Evolutionary conservation across 1,284 basidiomycete genomes (phyloP), one percentile per base, ranked within the genome.

Genomic region (Sanghuangporus sanghuang): DNA sequence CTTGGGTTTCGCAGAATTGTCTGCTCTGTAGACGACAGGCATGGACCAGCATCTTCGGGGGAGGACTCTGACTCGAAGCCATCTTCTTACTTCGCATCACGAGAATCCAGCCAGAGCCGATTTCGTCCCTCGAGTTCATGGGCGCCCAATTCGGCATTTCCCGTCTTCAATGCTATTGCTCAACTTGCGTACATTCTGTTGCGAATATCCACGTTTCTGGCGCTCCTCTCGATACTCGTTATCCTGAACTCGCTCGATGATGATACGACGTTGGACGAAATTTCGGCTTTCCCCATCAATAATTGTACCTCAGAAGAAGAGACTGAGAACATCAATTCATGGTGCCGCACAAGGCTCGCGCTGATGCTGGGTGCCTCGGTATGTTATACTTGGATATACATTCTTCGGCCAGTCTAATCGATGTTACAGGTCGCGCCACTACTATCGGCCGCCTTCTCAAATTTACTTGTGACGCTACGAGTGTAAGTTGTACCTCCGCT

Each of bases 341-440:
- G 27, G 6, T 61, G 42, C n/a, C 35, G 12, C 54, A 35, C 46
- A 42, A n/a, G 12, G 38, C 40, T 14, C 57, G 42, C 27, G 16
- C n/a, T 62, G 12, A 62, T 36, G 39, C 6, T 62, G 11, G 35
- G 44, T 57, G 32, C 61, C 23, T 57, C 42, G 61, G 61, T 62
- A 40, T 32, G 61, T 32, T 11, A 38, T 56, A 8, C n/a, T 21
- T 57, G 40, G 8, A 32, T 18, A 32, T 40, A 39, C 36, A 12
- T 12, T 23, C 16, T 21, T 39, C 12, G 16, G 21, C 9, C 36
- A 14, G 56, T 46, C 14, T 35, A 23, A 27, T 46, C 21, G 14
- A 11, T 21, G 8, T n/a, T 44, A 18, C 27, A 62, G 61, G 32
- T 57, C 8, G 32, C 36, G 16, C 46, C 61, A 16, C 54, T 62